Percentiles rank a stretch among this genome's conserved stretches.
Conservation (phyloP, 768 basidiomycete genomes). For the Boletus fagicola region DNA sequence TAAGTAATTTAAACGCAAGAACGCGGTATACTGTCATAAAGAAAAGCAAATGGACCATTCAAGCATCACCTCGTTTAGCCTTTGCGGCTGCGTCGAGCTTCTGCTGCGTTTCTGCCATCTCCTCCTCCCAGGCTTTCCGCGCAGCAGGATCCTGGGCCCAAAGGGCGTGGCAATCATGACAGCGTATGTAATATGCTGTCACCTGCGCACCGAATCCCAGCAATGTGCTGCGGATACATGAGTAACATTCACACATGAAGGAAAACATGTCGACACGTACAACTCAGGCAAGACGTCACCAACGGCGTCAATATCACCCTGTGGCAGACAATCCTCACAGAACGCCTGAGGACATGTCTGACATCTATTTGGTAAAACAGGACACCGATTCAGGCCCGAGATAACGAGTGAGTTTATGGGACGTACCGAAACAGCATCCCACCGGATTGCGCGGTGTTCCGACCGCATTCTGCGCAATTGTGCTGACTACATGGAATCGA, state of each 20-base stretch:
- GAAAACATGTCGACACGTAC: constrained; percentile 33
- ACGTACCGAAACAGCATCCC: constrained; percentile 58
- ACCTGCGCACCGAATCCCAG: constrained; percentile 38
- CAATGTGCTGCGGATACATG: constrained; percentile 34
- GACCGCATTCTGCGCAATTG: constrained; percentile 43
- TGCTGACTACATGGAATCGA: constrained; percentile 49
- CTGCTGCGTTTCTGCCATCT: constrained; percentile 38
- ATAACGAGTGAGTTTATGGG: neutral
- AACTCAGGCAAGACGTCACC: constrained; percentile 60
- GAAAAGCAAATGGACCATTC: neutral
- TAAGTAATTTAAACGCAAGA: neutral
- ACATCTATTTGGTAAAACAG: constrained; percentile 37
- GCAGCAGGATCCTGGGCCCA: constrained; percentile 35
- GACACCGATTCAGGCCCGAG: constrained; percentile 1
- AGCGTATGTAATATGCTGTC: constrained; percentile 49
- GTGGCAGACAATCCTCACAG: constrained; percentile 60
- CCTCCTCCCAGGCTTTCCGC: constrained; percentile 45
- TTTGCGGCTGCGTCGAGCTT: constrained; percentile 29
- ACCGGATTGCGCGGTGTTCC: constrained; percentile 46
- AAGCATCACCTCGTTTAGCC: neutral
- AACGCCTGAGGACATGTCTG: constrained; percentile 58
- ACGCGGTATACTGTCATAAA: neutral
- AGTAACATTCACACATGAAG: constrained; percentile 2
- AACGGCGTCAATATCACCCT: constrained; percentile 47
- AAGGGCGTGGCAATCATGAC: constrained; percentile 45